Percentiles rank a stretch among this genome's conserved stretches.
Conservation (phyloP, 805 yeast species). For the Cyberlindnera saturnus region DNA sequence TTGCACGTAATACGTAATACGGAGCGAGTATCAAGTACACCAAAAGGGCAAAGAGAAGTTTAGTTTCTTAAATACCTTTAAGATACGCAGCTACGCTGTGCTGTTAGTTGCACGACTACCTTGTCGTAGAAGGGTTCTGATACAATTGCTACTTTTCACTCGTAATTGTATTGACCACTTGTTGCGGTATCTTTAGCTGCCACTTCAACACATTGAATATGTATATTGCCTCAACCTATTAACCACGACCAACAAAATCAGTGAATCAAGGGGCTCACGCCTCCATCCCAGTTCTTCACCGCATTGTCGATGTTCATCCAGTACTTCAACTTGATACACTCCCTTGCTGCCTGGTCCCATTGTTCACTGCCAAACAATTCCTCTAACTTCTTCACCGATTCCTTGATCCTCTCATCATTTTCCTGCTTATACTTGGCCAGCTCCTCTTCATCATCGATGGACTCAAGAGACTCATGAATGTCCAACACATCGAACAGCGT, state of each 20-base stretch:
- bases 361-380: slow-evolving; percentile 39
- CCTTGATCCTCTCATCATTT: slow-evolving; percentile 50
- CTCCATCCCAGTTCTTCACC: slow-evolving; percentile 73
- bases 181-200: too few species aligned
- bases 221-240: neutral
- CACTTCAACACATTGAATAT: neutral
- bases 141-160: too few species aligned
- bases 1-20: too few species aligned
- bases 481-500: slow-evolving; percentile 75
- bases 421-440: slow-evolving; percentile 44
- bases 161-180: too few species aligned
- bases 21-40: too few species aligned
- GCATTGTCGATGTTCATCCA: slow-evolving; percentile 77
- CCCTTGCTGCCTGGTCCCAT: slow-evolving; percentile 54
- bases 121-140: too few species aligned
- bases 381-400: slow-evolving; percentile 39
- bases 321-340: slow-evolving; percentile 70
- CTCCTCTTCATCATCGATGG: slow-evolving; percentile 54
- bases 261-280: slow-evolving; percentile 58
- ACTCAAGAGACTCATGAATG: slow-evolving; percentile 76
- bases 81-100: too few species aligned
- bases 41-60: too few species aligned
- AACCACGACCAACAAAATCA: slow-evolving; percentile 19
- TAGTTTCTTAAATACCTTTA: too few species aligned
- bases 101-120: too few species aligned